Evolutionary conservation across 2,329 filamentous ascomycete species (phyloP).

Genomic region (Penicillium sp.): DNA sequence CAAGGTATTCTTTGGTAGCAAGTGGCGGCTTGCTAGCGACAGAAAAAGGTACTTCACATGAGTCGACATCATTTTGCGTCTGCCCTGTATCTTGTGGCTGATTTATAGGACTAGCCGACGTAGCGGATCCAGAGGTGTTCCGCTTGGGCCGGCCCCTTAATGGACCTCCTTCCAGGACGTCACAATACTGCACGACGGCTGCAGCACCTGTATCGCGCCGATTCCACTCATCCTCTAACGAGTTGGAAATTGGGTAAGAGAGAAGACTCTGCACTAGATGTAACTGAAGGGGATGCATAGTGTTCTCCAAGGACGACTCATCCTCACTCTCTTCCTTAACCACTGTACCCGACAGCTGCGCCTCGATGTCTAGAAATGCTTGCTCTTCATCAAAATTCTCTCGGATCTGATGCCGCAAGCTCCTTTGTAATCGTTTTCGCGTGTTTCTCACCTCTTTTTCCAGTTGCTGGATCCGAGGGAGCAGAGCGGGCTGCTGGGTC

Average conservation of each 20-base stretch:
- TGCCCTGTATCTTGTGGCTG: slow-evolving; percentile 5
- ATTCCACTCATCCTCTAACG: too few species aligned
- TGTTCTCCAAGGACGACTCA: too few species aligned
- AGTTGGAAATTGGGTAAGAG: too few species aligned
- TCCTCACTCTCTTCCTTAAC: too few species aligned
- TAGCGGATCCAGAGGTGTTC: slow-evolving; percentile 10
- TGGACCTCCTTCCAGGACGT: too few species aligned
- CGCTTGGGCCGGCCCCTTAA: slow-evolving; percentile 18
- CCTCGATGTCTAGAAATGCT: slow-evolving; percentile 27
- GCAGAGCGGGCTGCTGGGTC: slow-evolving; percentile 13
- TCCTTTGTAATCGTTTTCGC: slow-evolving; percentile 16
- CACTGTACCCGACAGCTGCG: too few species aligned
- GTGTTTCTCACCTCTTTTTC: slow-evolving; percentile 27
- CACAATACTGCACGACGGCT: too few species aligned
- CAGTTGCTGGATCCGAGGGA: slow-evolving; percentile 10
- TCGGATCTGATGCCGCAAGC: slow-evolving; percentile 18
- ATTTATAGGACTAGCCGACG: slow-evolving; percentile 11
- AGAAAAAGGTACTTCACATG: slow-evolving; percentile 8
- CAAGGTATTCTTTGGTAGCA: slow-evolving; percentile 20
- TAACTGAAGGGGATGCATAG: too few species aligned
- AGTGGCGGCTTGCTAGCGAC: slow-evolving; percentile 8
- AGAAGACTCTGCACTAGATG: too few species aligned
- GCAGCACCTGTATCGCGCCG: too few species aligned
- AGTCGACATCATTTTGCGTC: slow-evolving; percentile 6
- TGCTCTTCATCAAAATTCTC: slow-evolving; percentile 29